These are phyloP conservation scores for Carpinus fangiana DNA, from an alignment of 306 rosid genomes.

Conservation along the genomic window DNA sequence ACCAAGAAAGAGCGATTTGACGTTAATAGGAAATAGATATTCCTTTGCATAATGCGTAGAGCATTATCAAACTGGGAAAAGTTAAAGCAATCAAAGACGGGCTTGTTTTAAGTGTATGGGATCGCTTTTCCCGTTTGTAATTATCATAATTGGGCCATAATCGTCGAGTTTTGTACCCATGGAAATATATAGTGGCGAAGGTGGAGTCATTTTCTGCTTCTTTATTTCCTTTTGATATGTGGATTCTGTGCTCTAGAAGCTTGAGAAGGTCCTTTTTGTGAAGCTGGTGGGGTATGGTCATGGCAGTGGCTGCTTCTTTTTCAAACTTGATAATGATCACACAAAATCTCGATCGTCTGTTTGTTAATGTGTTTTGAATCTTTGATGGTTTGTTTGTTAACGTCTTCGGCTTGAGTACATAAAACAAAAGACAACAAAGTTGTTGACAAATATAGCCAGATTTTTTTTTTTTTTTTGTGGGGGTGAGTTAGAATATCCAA, in stretches of 20 bases:
- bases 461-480: too few species aligned
- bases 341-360: not conserved
- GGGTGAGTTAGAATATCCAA: not conserved
- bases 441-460: too few species aligned
- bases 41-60: slow-evolving; percentile 6
- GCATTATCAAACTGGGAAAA: slow-evolving; percentile 13
- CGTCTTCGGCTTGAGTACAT: too few species aligned
- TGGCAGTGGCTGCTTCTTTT: slow-evolving; percentile 21
- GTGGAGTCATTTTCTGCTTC: not conserved
- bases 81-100: not conserved
- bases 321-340: slow-evolving; percentile 9
- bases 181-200: slow-evolving; percentile 7
- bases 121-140: not conserved
- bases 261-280: slow-evolving; percentile 8
- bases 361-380: too few species aligned
- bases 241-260: slow-evolving; percentile 9
- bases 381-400: too few species aligned
- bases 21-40: not conserved
- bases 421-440: too few species aligned
- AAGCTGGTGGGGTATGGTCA: slow-evolving; percentile 21
- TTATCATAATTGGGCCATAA: slow-evolving; percentile 39
- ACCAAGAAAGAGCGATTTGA: slow-evolving; percentile 9
- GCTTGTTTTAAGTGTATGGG: not conserved
- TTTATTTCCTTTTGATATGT: slow-evolving; percentile 14
- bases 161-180: slow-evolving; percentile 41